Evolutionary conservation across 768 basidiomycete species (phyloP), one percentile per base, ranked within the genome.

Genomic region (Lanmaoa rubissima): DNA sequence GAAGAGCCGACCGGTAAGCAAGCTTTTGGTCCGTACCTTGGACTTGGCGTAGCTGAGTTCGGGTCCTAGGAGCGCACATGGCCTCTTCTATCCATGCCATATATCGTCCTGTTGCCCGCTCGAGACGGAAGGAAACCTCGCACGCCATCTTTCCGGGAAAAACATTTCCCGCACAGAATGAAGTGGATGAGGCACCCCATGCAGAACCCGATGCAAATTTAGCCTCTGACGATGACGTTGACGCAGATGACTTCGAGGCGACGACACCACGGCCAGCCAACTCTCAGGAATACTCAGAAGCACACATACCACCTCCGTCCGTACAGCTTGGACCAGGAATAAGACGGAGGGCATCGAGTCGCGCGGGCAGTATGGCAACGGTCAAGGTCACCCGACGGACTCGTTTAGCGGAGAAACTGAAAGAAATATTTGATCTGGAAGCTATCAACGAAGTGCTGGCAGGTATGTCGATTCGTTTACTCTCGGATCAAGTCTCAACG

Each of bases 1-100:
- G 89, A 89, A 32, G 88, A 85, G 26, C 59, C 42, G 32, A 44
- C 50, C 32, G 78, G 76, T 62, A 70, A 71, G 70, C 71, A 58
- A n/a, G 5, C n/a, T 58, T 71, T 72, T 53, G 31, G 39, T 41
- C 11, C 28, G 19, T 44, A 5, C 14, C 24, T 39, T 14, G 40
- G 34, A 26, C 12, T 17, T 42, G 24, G 49, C 16, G n/a, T 57
- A 19, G 46, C 28, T 40, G 21, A 61, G 42, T 36, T 43, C 41
- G 60, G 51, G 44, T 40, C 43, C 16, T 48, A 83, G 79, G 66
- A 57, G 75, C 68, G 51, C 79, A 76, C 39, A 73, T 93, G 52
- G 84, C 92, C 2, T 94, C 92, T 26, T 94, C 92, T 12, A 92
- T 94, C 42, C 92, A 94, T 67, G 83, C 92, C 39, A 92, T 94